Conservation (phyloP, 2,329 filamentous ascomycete genomes). For the Aspergillus chevalieri region DNA sequence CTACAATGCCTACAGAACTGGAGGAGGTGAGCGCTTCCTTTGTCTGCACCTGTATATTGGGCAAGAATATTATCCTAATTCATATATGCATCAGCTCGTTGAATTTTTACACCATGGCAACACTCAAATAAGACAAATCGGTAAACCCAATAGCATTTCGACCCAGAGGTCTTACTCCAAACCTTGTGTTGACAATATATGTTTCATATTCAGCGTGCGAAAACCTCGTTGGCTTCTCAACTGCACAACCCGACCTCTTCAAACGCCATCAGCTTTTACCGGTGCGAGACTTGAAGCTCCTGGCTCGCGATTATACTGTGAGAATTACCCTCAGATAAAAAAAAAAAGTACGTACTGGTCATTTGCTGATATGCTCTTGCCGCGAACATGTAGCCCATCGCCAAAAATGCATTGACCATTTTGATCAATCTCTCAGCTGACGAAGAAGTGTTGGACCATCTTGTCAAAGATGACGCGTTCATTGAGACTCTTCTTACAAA, state of each 20-base stretch:
- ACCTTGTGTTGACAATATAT: neutral
- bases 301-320: constrained; percentile 78
- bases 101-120: constrained; percentile 91
- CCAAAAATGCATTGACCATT: constrained; percentile 78
- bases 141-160: constrained; percentile 34
- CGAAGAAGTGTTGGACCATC: constrained; percentile 62
- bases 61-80: neutral
- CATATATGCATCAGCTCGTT: constrained; percentile 41
- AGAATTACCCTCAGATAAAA: constrained; percentile 22
- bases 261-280: constrained; percentile 73
- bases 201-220: constrained; percentile 58
- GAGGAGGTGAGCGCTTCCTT: constrained; percentile 57
- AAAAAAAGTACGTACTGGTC: neutral
- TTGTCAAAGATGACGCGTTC: constrained; percentile 76
- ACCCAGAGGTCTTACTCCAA: neutral
- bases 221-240: constrained; percentile 77
- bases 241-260: constrained; percentile 72
- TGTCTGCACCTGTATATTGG: neutral
- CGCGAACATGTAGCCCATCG: constrained; percentile 59
- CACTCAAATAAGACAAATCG: constrained; percentile 78
- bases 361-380: constrained; percentile 3
- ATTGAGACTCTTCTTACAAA: constrained; percentile 65
- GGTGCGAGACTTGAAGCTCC: constrained; percentile 77
- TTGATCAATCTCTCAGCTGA: constrained; percentile 83
- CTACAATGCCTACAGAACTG: constrained; percentile 65